Evolutionary conservation across 768 basidiomycete genomes (phyloP).

Genomic region (Infundibulicybe gibba): DNA sequence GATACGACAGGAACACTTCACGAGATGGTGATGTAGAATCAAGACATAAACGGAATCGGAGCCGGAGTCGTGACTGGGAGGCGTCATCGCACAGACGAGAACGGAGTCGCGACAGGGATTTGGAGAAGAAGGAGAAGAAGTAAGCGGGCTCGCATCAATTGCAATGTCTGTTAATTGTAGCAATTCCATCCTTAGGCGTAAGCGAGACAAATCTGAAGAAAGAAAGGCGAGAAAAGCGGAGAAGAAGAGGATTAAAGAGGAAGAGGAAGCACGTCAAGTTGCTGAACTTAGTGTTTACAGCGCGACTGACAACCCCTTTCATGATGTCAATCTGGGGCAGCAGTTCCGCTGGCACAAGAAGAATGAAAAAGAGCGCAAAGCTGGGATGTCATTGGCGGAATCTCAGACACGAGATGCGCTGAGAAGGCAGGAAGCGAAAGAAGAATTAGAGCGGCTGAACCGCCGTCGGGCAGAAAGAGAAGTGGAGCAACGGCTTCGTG

Average conservation of each 20-base stretch:
- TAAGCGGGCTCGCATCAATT: conserved; percentile 14
- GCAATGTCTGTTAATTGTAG: not conserved
- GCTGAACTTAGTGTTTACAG: conserved; percentile 97
- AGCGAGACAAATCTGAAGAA: conserved; percentile 85
- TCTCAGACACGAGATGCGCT: conserved; percentile 75
- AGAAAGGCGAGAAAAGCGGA: conserved; percentile 83
- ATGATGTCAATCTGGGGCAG: conserved; percentile 93
- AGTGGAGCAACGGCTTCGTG: conserved; percentile 79
- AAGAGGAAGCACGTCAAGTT: conserved; percentile 88
- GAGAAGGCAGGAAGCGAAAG: conserved; percentile 86
- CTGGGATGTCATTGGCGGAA: conserved; percentile 78
- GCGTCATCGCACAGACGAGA: conserved; percentile 20
- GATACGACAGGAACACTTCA: conserved; percentile 7
- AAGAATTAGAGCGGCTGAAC: conserved; percentile 91
- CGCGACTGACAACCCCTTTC: conserved; percentile 96
- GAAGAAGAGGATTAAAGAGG: conserved; percentile 77
- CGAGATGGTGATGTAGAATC: conserved; percentile 18
- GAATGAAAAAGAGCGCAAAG: conserved; percentile 90
- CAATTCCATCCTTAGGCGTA: conserved; percentile 48
- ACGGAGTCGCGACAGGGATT: conserved; percentile 34
- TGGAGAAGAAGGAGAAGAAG: conserved; percentile 43
- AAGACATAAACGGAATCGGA: conserved; percentile 22
- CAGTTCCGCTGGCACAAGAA: conserved; percentile 99
- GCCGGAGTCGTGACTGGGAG: conserved; percentile 24
- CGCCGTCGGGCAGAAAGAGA: conserved; percentile 89